phyloP scores from a whole-genome alignment of 2,329 filamentous ascomycete genomes.

The Raffaelea albimanens region DNA sequence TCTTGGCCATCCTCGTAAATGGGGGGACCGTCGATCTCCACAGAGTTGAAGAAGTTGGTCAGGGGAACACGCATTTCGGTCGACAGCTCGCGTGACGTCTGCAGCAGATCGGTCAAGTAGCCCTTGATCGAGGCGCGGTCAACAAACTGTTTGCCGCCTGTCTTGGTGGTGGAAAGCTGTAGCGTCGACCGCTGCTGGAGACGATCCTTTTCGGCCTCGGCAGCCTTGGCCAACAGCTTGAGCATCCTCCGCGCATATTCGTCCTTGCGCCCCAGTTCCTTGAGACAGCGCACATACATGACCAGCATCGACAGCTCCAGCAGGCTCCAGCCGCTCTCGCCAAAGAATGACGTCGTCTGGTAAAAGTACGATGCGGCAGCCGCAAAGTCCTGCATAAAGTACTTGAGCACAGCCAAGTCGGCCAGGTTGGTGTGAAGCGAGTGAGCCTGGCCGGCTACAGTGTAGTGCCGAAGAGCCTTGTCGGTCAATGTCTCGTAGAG shows the following conservation, averaged over 20 bases:
- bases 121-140: conserved; percentile 33
- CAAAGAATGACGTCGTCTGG: conserved; percentile 69
- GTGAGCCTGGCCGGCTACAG: conserved; percentile 67
- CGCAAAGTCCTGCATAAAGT: conserved; percentile 61
- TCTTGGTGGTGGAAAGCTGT: background rate
- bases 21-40: conserved; percentile 60
- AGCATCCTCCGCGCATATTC: conserved; percentile 72
- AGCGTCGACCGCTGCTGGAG: conserved; percentile 28
- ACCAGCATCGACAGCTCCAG: conserved; percentile 77
- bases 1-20: conserved; percentile 63
- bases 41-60: conserved; percentile 61
- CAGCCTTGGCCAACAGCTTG: conserved; percentile 62
- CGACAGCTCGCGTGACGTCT: conserved; percentile 31
- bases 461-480: conserved; percentile 73
- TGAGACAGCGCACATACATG: conserved; percentile 77
- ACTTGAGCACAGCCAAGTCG: conserved; percentile 80
- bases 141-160: conserved; percentile 6
- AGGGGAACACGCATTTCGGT: conserved; percentile 60
- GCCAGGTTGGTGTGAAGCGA: conserved; percentile 70
- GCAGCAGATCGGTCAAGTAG: conserved; percentile 37
- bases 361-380: conserved; percentile 71
- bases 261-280: conserved; percentile 63
- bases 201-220: conserved; percentile 34
- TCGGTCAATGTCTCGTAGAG: conserved; percentile 73
- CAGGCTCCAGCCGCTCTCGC: conserved; percentile 65